Evolutionary conservation across 352 stramenopile species (phyloP).

Genomic region (Pythium vanterpoolii): DNA sequence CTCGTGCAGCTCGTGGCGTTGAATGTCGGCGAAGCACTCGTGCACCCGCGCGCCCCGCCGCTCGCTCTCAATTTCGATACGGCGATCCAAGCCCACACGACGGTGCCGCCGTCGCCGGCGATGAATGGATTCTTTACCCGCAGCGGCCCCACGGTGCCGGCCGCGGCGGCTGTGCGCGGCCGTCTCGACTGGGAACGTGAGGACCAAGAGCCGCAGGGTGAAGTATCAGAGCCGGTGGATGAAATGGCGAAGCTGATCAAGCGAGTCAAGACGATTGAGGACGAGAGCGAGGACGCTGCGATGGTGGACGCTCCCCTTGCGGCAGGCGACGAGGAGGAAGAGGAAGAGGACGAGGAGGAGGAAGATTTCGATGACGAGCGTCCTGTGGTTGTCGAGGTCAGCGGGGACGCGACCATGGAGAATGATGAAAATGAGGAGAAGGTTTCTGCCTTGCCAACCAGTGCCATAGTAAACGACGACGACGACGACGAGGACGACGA

Average conservation of each 20-base stretch:
- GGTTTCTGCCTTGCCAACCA: background rate
- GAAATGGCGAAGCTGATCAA: constrained; percentile 11
- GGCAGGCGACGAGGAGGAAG: constrained; percentile 26
- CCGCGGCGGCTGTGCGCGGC: constrained; percentile 25
- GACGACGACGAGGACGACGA: constrained; percentile 56
- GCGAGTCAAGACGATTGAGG: constrained; percentile 28
- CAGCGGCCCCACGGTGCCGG: background rate
- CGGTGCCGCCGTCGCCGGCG: background rate
- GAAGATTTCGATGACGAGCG: constrained; percentile 34
- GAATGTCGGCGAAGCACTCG: constrained; percentile 58
- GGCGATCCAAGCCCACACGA: constrained; percentile 15
- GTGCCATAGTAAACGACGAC: constrained; percentile 12
- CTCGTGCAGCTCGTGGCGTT: constrained; percentile 52
- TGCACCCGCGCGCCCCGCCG: constrained; percentile 72
- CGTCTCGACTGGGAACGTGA: constrained; percentile 39
- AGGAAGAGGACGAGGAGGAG: constrained; percentile 27
- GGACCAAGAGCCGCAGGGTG: no score
- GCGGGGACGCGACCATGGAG: constrained; percentile 12
- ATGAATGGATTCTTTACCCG: constrained; percentile 1
- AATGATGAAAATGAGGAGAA: constrained; percentile 26
- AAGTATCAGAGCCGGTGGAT: constrained; percentile 3
- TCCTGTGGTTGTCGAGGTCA: constrained; percentile 2
- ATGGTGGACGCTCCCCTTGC: constrained; percentile 13
- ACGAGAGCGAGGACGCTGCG: constrained; percentile 46
- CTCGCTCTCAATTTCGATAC: constrained; percentile 53